Percentiles rank a stretch among this genome's conserved stretches.
Conservation (phyloP, 129 eudicot species). For the Cynara cardunculus region DNA sequence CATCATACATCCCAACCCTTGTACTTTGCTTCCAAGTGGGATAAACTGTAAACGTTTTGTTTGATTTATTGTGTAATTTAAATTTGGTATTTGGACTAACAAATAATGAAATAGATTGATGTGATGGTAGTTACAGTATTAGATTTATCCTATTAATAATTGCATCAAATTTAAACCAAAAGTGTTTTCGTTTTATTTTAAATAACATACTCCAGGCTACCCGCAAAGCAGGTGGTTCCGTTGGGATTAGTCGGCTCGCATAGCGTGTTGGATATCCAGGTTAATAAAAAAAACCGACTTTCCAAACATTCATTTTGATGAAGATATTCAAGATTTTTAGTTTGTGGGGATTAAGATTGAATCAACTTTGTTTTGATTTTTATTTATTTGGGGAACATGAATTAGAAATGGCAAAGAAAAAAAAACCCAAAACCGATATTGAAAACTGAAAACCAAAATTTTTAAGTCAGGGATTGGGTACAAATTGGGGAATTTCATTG, state of each 20-base stretch:
- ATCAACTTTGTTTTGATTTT: background rate
- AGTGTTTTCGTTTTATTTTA: too few relatives aligned
- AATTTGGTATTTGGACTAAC: background rate
- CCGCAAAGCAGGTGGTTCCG: too few relatives aligned
- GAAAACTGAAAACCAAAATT: background rate
- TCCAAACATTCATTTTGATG: background rate
- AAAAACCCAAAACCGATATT: background rate
- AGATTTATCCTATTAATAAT: background rate
- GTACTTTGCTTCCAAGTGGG: background rate
- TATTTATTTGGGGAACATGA: background rate
- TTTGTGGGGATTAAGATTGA: background rate
- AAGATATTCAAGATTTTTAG: background rate
- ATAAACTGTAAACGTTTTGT: background rate
- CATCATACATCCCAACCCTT: background rate
- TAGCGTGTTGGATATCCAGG: too few relatives aligned
- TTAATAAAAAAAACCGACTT: too few relatives aligned
- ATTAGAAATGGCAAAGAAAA: background rate
- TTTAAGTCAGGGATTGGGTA: background rate
- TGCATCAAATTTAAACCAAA: background rate
- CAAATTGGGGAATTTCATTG: too few relatives aligned
- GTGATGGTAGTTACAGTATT: background rate
- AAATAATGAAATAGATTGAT: background rate
- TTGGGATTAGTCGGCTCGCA: too few relatives aligned
- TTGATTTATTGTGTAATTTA: background rate
- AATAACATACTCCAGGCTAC: too few relatives aligned